Evolutionary conservation across 176 grass and related monocot species (phyloP).

Genomic region (Poa pratensis): DNA sequence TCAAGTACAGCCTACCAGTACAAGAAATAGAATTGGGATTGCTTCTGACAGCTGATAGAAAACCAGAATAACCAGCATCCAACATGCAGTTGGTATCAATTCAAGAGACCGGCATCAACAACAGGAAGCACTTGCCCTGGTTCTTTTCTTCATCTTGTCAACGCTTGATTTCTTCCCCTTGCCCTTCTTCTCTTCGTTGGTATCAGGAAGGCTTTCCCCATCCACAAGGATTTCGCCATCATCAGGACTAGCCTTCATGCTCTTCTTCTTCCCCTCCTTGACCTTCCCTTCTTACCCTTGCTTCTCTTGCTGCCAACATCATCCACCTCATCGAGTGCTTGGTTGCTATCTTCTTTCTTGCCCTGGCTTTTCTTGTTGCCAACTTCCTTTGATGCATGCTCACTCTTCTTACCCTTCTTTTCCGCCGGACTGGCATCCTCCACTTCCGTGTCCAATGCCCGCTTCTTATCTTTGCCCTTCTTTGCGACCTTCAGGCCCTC

Average conservation of each 20-base stretch:
- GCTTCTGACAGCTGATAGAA: neutral
- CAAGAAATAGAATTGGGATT: neutral
- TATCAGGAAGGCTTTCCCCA: neutral
- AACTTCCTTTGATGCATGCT: constrained; percentile 16
- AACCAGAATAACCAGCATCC: neutral
- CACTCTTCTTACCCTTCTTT: constrained; percentile 44
- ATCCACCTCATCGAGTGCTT: neutral
- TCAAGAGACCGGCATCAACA: neutral
- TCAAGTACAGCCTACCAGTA: constrained; percentile 12
- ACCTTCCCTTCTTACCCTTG: constrained; percentile 19
- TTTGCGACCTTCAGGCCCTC: constrained; percentile 24
- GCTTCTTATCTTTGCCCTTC: constrained; percentile 39
- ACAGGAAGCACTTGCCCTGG: constrained; percentile 32
- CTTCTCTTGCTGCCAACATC: constrained; percentile 33
- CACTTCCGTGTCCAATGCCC: constrained; percentile 29
- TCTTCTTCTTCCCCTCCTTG: constrained; percentile 40
- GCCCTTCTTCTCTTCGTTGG: constrained; percentile 45
- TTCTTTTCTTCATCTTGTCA: constrained; percentile 49
- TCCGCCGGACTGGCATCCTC: constrained; percentile 8
- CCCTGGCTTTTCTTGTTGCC: constrained; percentile 38
- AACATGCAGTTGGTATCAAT: neutral
- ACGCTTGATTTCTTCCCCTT: constrained; percentile 37
- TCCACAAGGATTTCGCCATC: constrained; percentile 29
- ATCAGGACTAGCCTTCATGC: constrained; percentile 7
- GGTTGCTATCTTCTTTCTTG: constrained; percentile 14